Evolutionary conservation across 345 rosid genomes (phyloP).

Genomic region (Eucalyptus curtisii): DNA sequence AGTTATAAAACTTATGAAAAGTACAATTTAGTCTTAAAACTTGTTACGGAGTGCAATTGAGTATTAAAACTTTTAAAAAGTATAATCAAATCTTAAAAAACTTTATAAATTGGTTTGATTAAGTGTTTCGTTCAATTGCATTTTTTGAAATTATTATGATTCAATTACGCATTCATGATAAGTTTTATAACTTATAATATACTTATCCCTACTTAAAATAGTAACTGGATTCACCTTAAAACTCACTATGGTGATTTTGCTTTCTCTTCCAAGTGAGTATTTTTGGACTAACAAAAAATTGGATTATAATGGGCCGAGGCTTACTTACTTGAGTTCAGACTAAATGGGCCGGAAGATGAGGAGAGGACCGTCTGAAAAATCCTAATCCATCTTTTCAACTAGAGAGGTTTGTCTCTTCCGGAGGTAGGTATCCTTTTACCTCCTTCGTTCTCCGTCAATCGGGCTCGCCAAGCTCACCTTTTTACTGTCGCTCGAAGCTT

Average conservation of each 20-base stretch:
- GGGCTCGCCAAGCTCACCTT: not conserved
- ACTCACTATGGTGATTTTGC: not conserved
- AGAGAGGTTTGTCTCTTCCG: not conserved
- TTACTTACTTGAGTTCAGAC: not conserved
- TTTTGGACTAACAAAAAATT: not conserved
- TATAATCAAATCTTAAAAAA: too few relatives aligned
- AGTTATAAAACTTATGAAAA: rapidly evolving
- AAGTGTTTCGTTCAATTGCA: too few relatives aligned
- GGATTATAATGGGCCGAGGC: not conserved
- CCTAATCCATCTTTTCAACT: not conserved
- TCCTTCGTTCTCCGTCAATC: not conserved
- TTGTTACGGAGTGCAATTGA: rapidly evolving
- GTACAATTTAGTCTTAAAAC: rapidly evolving
- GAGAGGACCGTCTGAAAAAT: not conserved
- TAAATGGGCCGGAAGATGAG: not conserved
- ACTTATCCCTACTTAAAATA: too few relatives aligned
- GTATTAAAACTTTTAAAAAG: rapidly evolving
- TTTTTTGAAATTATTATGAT: too few relatives aligned
- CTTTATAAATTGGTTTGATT: too few relatives aligned
- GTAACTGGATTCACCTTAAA: not conserved
- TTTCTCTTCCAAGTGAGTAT: not conserved
- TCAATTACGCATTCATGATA: too few relatives aligned
- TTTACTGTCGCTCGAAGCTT: not conserved
- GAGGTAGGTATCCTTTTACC: not conserved
- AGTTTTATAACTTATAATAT: rapidly evolving